Evolutionary conservation across 2,329 filamentous ascomycete genomes (phyloP).

Genomic region (Trichoderma guizhouense): DNA sequence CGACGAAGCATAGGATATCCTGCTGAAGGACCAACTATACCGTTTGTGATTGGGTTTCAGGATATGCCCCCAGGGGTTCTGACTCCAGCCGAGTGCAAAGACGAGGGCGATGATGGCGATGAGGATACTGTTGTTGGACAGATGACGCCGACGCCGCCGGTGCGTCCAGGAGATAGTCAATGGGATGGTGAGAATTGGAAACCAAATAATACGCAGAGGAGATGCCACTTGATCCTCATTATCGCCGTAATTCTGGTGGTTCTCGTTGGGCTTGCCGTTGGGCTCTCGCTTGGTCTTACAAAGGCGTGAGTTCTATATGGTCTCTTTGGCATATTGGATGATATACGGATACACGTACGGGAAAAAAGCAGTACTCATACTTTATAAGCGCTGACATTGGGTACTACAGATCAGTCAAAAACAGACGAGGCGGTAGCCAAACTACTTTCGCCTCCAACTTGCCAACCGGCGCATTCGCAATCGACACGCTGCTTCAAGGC

Average conservation of each 20-base stretch:
- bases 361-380: not conserved
- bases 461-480: constrained; percentile 60
- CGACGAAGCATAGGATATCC: constrained; percentile 23
- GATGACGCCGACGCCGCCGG: constrained; percentile 11
- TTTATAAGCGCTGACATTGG: not conserved
- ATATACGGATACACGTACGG: not conserved
- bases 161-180: constrained; percentile 14
- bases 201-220: constrained; percentile 24
- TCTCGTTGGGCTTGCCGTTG: constrained; percentile 38
- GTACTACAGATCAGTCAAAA: not conserved
- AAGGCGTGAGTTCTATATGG: constrained; percentile 31
- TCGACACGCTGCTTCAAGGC: constrained; percentile 56
- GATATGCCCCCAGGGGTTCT: not conserved
- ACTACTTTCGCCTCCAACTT: constrained; percentile 35
- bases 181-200: constrained; percentile 16
- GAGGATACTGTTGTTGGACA: constrained; percentile 13
- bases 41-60: constrained; percentile 17
- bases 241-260: constrained; percentile 31
- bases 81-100: not conserved
- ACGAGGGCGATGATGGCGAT: constrained; percentile 16
- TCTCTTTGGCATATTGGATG: not conserved
- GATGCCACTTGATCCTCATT: constrained; percentile 33
- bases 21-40: not conserved
- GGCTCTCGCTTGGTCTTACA: constrained; percentile 39
- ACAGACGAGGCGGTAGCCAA: not conserved